Evolutionary conservation across 2,329 filamentous ascomycete genomes (phyloP), one percentile per base, ranked within the genome.

Genomic region (Aspergillus nomiae): DNA sequence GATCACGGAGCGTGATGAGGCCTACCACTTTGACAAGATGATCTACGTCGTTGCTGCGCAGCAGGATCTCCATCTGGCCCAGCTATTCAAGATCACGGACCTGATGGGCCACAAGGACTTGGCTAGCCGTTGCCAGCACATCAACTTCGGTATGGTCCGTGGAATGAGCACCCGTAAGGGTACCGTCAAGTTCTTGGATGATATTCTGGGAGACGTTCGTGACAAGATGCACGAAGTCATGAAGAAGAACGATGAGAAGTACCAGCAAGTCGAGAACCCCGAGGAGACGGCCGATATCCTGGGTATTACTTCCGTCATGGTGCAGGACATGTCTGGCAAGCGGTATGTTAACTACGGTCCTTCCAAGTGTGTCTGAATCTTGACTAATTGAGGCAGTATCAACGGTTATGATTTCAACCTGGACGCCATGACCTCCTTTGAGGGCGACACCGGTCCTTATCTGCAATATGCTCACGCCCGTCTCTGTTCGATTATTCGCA

Each of bases 171-270:
- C 87, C 10, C 82, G 87, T 67, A 88, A 87, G 75, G 87, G 87
- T 64, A 92, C 89, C 0, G 91, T 92, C 70, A 91, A 91, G 78
- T 92, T 92, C 81, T 76, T 88, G 66, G 84, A 89, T 71, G 89
- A 91, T 69, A 92, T 93, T 70, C 83, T 94, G 62, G 84, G 86
- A 46, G 91, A 94, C 70, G 92, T 96, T 9, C 89, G 88, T 72
- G 94, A 97, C 60, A 92, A 94, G 80, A 99, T 99, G 95, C 94
- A 98, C 83, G 92, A 97, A 65, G 92, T 96, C 58, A 99, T 99
- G 95, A 88, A 83, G 79, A 90, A 90, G 82, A 98, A 98, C 78
- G 85, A 91, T 71, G 84, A 86, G 74, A 99, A 99, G 84, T 99
- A 98, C 79, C 82, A 88, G 61, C 93, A 97, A 79, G 90, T 99